A percentile compares a stretch with the other conserved stretches of the same genome.
Evolutionary conservation across 2,329 filamentous ascomycete genomes (phyloP).

Genomic region (Fusarium virguliforme): DNA sequence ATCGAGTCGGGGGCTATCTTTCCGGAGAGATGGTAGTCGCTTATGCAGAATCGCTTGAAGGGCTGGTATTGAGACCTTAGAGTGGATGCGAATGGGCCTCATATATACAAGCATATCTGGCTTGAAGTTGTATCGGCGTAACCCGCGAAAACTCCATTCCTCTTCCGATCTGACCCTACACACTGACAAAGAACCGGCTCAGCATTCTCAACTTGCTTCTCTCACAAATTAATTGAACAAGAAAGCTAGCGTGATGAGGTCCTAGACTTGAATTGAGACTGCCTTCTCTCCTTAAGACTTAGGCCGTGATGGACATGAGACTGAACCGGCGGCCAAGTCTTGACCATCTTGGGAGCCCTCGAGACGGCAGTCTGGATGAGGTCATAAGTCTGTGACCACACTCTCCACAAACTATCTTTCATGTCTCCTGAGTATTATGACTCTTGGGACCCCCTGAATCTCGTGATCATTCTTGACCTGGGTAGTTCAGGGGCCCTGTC

Average conservation of each 20-base stretch:
- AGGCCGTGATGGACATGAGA: background rate
- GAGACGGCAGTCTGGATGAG: background rate
- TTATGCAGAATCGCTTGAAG: background rate
- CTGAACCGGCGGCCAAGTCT: background rate
- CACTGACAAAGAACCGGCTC: background rate
- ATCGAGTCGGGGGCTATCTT: conserved; percentile 21
- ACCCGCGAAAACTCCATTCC: background rate
- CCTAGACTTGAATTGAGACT: background rate
- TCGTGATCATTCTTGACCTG: background rate
- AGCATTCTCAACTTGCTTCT: background rate
- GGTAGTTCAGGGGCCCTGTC: background rate
- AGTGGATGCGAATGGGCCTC: background rate
- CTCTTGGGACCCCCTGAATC: background rate
- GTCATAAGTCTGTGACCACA: background rate
- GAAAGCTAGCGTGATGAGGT: background rate
- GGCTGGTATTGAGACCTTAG: background rate
- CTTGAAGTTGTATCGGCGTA: background rate
- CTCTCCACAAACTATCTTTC: background rate
- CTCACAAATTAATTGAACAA: background rate
- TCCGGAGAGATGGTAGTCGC: conserved; percentile 18
- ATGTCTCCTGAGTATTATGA: background rate
- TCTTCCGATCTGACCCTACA: too few relatives aligned
- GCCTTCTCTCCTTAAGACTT: background rate
- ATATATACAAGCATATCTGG: background rate
- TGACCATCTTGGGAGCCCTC: background rate